phyloP scores from a whole-genome alignment of 2,329 filamentous ascomycete genomes.

The Scedosporium minutisporum region DNA sequence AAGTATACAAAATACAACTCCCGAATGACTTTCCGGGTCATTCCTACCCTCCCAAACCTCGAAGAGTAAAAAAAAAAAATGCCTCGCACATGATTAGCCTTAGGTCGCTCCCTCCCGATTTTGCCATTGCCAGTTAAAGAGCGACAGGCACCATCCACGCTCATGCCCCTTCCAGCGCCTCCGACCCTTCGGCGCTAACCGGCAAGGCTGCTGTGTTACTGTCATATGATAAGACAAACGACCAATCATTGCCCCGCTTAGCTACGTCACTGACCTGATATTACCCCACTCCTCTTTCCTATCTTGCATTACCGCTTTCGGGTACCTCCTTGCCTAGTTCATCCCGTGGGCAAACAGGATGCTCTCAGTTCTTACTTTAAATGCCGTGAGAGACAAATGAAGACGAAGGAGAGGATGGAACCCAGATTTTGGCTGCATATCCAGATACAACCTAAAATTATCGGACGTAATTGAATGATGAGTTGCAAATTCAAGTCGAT shows the following conservation, averaged over 20 bases:
- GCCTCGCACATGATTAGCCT: not conserved
- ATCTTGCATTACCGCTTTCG: not conserved
- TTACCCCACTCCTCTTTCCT: not conserved
- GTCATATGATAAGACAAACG: not conserved
- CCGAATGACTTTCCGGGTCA: not conserved
- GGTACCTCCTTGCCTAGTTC: not conserved
- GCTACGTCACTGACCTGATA: not conserved
- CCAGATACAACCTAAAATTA: too few relatives aligned
- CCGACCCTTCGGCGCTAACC: not conserved
- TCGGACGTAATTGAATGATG: too few relatives aligned
- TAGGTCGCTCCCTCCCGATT: not conserved
- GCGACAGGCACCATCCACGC: not conserved
- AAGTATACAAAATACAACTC: not conserved
- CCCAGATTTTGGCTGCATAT: too few relatives aligned
- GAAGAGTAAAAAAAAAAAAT: not conserved
- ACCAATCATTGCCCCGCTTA: not conserved
- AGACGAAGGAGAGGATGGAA: too few relatives aligned
- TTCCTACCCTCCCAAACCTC: not conserved
- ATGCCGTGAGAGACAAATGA: too few relatives aligned
- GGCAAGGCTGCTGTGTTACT: not conserved
- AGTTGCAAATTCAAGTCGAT: too few relatives aligned
- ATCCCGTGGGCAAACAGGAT: not conserved
- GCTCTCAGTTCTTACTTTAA: not conserved
- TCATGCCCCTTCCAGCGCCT: not conserved
- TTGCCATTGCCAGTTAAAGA: not conserved